Evolutionary conservation across 371 early-diverging fungal species (phyloP), one percentile per base, ranked within the genome.

Genomic region (Paraphysoderma sedebokerense): DNA sequence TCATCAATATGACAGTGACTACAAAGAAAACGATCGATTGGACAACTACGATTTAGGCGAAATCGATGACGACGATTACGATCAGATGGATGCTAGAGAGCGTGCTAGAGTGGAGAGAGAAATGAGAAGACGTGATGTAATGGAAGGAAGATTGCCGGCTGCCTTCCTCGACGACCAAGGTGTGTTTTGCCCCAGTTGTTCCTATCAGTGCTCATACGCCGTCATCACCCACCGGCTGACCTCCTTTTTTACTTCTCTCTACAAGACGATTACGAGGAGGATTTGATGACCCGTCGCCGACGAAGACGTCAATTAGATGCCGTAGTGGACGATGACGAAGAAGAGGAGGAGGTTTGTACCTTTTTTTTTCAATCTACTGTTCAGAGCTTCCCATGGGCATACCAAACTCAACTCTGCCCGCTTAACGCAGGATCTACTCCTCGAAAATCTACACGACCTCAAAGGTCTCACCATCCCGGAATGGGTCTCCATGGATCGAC

Each of bases 101-200:
- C 79, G 93, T 24, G 73, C 74, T 17, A 70, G 70, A 17, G 79
- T 83, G 13, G 93, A 93, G 53, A 79, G 74, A 3, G 63, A 74
- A 40, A 63, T 97, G 68, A 65, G 77, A 28, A 59, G 83, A 50
- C 76, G 95, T 34, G 97, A 93, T 61, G 69, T 72, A 8, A 84
- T 77, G 49, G 74, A 79, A 53, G 81, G 74, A 19, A 62, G 82
- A n/a, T 71, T 87, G 36, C 87, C 90, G 2, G 81, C 78, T 33
- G 89, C 87, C 2, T 87, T 85, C 56, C 54, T 85, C 64, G 72
- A 67, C n/a, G 71, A 53, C 11, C 47, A 19, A 20, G 22, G 27
- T 48, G 26, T 33, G 17, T 17, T 11, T 5, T 6, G 3, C 5
- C 5, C 44, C 2, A 7, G 35, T 22, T 19, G 17, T 38, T 20